phyloP scores from a whole-genome alignment of 148 eudicot genomes.

The Vaccinium darrowii region DNA sequence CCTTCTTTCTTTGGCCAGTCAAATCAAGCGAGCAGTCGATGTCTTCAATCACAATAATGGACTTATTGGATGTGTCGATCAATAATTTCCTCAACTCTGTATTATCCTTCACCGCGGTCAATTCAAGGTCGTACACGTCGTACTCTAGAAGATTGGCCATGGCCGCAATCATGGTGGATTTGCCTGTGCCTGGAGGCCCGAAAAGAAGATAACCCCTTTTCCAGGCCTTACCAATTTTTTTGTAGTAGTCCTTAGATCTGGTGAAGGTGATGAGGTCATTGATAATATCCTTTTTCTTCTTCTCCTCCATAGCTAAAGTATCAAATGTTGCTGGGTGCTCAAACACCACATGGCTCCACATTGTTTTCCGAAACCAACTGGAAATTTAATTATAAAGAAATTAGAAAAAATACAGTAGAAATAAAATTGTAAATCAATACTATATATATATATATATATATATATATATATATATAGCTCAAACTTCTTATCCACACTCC shows the following conservation, averaged over 20 bases:
- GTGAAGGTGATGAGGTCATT: constrained; percentile 45
- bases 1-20: constrained; percentile 37
- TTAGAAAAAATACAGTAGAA: too few species aligned
- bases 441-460: too few species aligned
- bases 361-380: not conserved
- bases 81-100: constrained; percentile 41
- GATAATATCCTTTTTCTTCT: constrained; percentile 37
- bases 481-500: too few species aligned
- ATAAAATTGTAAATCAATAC: too few species aligned
- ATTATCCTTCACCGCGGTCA: constrained; percentile 50
- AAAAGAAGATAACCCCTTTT: constrained; percentile 21
- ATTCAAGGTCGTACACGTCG: constrained; percentile 56
- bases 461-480: too few species aligned
- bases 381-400: too few species aligned
- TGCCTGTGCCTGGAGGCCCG: constrained; percentile 66
- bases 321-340: constrained; percentile 56
- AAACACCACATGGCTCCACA: constrained; percentile 47
- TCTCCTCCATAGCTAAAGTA: constrained; percentile 38
- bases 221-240: constrained; percentile 38
- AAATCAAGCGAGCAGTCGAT: constrained; percentile 59
- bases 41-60: constrained; percentile 33
- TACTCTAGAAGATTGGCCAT: constrained; percentile 54
- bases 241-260: constrained; percentile 40
- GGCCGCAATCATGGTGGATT: constrained; percentile 62
- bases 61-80: constrained; percentile 33